Evolutionary conservation across 345 rosid genomes (phyloP).

Genomic region (Linum tenue): DNA sequence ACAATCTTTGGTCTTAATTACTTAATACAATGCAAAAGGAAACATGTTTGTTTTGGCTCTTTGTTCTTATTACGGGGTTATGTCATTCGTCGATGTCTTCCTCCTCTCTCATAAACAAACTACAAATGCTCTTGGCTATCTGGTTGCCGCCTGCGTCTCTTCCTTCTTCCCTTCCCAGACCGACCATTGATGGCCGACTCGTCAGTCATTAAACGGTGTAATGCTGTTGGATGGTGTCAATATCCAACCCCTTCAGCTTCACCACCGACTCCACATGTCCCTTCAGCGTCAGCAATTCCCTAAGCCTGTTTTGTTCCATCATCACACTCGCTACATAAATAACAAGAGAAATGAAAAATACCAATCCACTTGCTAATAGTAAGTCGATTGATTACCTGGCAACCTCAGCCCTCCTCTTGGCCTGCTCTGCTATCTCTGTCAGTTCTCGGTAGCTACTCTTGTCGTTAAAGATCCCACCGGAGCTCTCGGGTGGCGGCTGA

Average conservation of each 20-base stretch:
- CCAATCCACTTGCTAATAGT: neutral
- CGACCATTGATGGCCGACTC: neutral
- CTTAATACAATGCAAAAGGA: neutral
- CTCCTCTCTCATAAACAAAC: neutral
- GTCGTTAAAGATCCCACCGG: constrained; percentile 1
- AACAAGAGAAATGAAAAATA: neutral
- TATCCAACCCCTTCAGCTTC: constrained; percentile 1
- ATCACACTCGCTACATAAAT: neutral
- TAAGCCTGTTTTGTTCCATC: neutral
- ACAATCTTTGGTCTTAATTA: neutral
- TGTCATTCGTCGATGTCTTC: neutral
- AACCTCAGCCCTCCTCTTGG: constrained; percentile 3
- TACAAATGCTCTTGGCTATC: neutral
- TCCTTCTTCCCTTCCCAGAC: neutral
- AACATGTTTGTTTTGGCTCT: too few relatives aligned
- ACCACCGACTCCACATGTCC: constrained; percentile 4
- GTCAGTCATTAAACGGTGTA: neutral
- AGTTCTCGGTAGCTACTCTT: constrained; percentile 7
- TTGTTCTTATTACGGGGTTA: neutral
- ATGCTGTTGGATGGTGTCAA: constrained; percentile 5
- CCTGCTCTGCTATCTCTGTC: constrained; percentile 3
- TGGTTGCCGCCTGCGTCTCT: neutral
- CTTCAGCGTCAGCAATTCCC: constrained; percentile 1
- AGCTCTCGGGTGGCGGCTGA: neutral
- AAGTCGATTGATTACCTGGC: neutral